A percentile compares a stretch with the other conserved stretches of the same genome.
phyloP scores from a whole-genome alignment of 768 basidiomycete genomes.

The Lenzites betulinus region DNA sequence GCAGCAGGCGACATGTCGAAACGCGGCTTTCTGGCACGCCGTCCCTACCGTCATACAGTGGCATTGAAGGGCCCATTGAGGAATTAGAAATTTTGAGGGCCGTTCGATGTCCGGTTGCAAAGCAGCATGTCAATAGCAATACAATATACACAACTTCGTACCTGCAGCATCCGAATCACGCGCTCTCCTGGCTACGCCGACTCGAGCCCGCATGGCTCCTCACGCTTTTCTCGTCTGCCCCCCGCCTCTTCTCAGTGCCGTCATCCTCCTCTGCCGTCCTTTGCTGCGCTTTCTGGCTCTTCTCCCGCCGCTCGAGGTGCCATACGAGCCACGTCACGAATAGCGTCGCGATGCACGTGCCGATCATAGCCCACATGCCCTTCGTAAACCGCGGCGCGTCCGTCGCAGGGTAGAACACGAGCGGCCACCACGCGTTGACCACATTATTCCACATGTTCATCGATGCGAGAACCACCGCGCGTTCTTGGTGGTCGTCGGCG shows the following conservation, averaged over 20 bases:
- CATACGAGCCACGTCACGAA: conserved; percentile 57
- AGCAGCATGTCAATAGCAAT: background rate
- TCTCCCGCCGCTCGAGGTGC: conserved; percentile 49
- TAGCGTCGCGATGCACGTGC: conserved; percentile 56
- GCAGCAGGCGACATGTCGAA: background rate
- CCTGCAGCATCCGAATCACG: background rate
- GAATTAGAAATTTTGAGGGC: too few relatives aligned
- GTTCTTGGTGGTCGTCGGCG: conserved; percentile 68
- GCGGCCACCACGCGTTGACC: conserved; percentile 69
- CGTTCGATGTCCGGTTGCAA: background rate
- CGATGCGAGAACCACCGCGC: conserved; percentile 67
- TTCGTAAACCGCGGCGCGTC: conserved; percentile 68
- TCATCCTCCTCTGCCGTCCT: background rate
- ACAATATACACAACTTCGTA: background rate
- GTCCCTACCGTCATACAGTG: background rate
- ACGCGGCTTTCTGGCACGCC: background rate
- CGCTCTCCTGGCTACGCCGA: conserved; percentile 5
- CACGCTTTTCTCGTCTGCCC: conserved; percentile 1
- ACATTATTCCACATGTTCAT: conserved; percentile 83
- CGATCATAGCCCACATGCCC: conserved; percentile 72
- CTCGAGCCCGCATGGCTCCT: conserved; percentile 5
- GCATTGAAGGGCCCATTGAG: too few relatives aligned
- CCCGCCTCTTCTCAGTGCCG: background rate
- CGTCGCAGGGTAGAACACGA: conserved; percentile 73
- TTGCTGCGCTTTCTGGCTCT: conserved; percentile 3